Conservation (phyloP, 2,329 filamentous ascomycete genomes). For the Colletotrichum sp. region DNA sequence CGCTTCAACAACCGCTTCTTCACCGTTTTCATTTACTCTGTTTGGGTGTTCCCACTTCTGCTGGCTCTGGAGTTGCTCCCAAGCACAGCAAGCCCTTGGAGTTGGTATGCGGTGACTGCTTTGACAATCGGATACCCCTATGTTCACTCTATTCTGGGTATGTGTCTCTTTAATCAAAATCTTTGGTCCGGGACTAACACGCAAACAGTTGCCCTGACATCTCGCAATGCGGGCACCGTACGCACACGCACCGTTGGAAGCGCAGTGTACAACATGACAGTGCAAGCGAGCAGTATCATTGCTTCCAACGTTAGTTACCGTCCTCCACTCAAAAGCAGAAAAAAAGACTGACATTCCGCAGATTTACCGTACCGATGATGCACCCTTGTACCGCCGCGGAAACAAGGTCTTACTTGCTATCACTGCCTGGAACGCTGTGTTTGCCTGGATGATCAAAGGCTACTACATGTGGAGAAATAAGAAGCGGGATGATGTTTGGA, state of each 20-base stretch:
- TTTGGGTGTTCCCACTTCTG: constrained; percentile 59
- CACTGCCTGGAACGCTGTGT: constrained; percentile 37
- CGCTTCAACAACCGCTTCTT: constrained; percentile 42
- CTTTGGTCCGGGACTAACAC: constrained; percentile 33
- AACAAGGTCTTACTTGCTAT: constrained; percentile 46
- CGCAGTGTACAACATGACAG: constrained; percentile 65
- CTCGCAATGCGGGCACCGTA: constrained; percentile 66
- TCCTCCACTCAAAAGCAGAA: neutral
- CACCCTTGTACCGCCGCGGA: constrained; percentile 48
- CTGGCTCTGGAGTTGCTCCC: constrained; percentile 48
- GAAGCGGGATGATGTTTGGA: constrained; percentile 30
- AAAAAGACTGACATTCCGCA: neutral
- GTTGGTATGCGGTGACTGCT: constrained; percentile 48
- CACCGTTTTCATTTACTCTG: constrained; percentile 30
- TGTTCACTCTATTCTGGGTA: constrained; percentile 36
- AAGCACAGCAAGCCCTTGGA: constrained; percentile 40
- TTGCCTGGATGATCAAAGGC: constrained; percentile 31
- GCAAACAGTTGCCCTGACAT: constrained; percentile 59
- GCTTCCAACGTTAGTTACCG: constrained; percentile 37
- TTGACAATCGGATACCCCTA: constrained; percentile 55
- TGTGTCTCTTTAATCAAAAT: neutral
- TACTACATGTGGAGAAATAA: constrained; percentile 36
- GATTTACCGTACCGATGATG: constrained; percentile 44
- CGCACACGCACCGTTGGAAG: constrained; percentile 66
- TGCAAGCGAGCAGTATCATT: constrained; percentile 49